These are phyloP conservation scores for Scutellaria barbata DNA, from an alignment of 257 asterid species.

Conservation along the genomic window DNA sequence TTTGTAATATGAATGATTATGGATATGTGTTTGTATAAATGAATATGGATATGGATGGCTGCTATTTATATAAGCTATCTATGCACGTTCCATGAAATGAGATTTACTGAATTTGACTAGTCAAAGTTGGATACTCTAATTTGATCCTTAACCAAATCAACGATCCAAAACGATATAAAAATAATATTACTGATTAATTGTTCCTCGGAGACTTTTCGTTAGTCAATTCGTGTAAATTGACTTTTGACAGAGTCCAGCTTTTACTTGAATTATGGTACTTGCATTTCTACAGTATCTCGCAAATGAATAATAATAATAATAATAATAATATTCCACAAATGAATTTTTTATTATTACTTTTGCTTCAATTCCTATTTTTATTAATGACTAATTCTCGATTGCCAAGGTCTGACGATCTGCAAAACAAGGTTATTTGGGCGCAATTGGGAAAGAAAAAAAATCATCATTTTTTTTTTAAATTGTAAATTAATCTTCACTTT, in stretches of 20 bases:
- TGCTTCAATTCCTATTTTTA: too few relatives aligned
- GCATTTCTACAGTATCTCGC: too few relatives aligned
- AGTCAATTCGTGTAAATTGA: conserved; percentile 2
- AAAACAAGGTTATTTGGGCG: too few relatives aligned
- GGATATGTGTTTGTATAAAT: background rate
- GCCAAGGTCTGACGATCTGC: too few relatives aligned
- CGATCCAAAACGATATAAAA: background rate
- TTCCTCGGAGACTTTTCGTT: conserved; percentile 11
- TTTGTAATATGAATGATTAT: background rate
- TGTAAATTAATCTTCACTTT: too few relatives aligned
- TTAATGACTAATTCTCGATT: too few relatives aligned
- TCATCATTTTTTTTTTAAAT: too few relatives aligned
- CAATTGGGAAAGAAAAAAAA: too few relatives aligned
- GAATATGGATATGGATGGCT: background rate
- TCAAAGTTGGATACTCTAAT: conserved; percentile 23
- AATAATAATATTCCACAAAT: too few relatives aligned
- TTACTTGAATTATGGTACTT: background rate
- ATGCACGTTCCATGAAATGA: background rate
- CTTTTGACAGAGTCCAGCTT: background rate
- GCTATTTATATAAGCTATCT: background rate
- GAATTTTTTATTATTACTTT: too few relatives aligned
- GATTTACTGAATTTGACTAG: conserved; percentile 26
- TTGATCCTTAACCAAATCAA: background rate
- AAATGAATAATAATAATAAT: too few relatives aligned
- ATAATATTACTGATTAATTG: background rate